Conservation (phyloP, 805 yeast species). For the Candida peoriensis region DNA sequence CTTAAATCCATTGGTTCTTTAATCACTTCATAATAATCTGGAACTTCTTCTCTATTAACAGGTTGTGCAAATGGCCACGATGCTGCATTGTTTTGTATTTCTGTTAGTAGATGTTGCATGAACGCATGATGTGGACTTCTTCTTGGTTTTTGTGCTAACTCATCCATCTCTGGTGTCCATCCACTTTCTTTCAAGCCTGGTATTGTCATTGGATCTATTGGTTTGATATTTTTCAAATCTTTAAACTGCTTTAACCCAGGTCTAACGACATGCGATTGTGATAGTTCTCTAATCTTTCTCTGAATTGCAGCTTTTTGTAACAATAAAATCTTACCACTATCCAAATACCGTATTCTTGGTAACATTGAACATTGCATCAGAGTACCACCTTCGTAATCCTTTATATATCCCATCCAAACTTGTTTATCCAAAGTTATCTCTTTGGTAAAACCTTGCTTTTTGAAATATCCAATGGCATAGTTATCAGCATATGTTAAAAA, state of each 20-base stretch:
- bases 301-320: slow-evolving; percentile 90
- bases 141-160: slow-evolving; percentile 89
- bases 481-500: slow-evolving; percentile 96
- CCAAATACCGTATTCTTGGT: slow-evolving; percentile 83
- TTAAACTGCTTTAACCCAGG: slow-evolving; percentile 76
- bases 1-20: slow-evolving; percentile 98
- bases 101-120: slow-evolving; percentile 84
- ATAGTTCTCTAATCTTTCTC: slow-evolving; percentile 72
- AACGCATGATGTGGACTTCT: slow-evolving; percentile 92
- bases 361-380: slow-evolving; percentile 96
- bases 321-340: slow-evolving; percentile 77
- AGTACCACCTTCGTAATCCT: slow-evolving; percentile 98
- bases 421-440: slow-evolving; percentile 82
- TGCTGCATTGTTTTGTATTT: slow-evolving; percentile 89
- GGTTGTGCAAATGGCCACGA: slow-evolving; percentile 98
- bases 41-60: slow-evolving; percentile 89
- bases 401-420: slow-evolving; percentile 97
- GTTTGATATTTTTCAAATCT: slow-evolving; percentile 38
- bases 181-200: slow-evolving; percentile 94
- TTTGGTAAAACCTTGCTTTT: slow-evolving; percentile 96
- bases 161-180: slow-evolving; percentile 98
- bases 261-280: slow-evolving; percentile 74
- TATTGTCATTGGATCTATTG: slow-evolving; percentile 73
- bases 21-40: slow-evolving; percentile 93
- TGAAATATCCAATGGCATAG: slow-evolving; percentile 97